Evolutionary conservation across 805 yeast species (phyloP).

Genomic region (Teunomyces lycoperdinae): DNA sequence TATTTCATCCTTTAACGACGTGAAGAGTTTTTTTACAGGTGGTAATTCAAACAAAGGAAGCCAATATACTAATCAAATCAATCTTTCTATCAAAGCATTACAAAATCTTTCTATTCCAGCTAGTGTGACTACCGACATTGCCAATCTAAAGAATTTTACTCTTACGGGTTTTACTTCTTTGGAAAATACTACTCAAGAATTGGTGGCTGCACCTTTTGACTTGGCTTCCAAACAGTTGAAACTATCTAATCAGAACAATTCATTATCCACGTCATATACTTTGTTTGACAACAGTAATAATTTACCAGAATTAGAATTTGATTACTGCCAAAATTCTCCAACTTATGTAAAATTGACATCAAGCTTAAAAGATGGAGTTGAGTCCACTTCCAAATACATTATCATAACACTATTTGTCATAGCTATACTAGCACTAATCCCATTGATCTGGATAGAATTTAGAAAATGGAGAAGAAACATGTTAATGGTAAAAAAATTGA

Average conservation of each 20-base stretch:
- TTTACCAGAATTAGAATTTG: conserved; percentile 9
- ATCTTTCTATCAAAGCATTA: conserved; percentile 55
- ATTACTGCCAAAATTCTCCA: conserved; percentile 37
- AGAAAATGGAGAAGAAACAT: conserved; percentile 43
- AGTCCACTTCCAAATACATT: conserved; percentile 35
- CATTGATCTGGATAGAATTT: conserved; percentile 44
- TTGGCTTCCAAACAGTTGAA: conserved; percentile 35
- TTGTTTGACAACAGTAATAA: background rate
- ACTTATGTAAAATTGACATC: conserved; percentile 40
- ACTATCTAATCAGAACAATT: conserved; percentile 9
- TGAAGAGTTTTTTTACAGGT: conserved; percentile 51
- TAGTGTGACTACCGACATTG: conserved; percentile 57
- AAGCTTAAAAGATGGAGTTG: conserved; percentile 27
- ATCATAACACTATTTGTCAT: conserved; percentile 27
- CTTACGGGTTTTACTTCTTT: conserved; percentile 68
- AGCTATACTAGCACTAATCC: conserved; percentile 42
- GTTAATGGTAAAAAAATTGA: conserved; percentile 18
- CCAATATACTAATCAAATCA: conserved; percentile 45
- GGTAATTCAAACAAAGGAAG: conserved; percentile 25
- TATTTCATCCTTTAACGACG: conserved; percentile 41
- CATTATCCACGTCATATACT: background rate
- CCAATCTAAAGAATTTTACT: conserved; percentile 40
- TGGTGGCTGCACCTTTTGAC: conserved; percentile 62
- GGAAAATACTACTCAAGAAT: conserved; percentile 51
- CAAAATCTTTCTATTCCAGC: conserved; percentile 63